phyloP scores from a whole-genome alignment of 2,329 filamentous ascomycete species.

The Alternaria rosae region DNA sequence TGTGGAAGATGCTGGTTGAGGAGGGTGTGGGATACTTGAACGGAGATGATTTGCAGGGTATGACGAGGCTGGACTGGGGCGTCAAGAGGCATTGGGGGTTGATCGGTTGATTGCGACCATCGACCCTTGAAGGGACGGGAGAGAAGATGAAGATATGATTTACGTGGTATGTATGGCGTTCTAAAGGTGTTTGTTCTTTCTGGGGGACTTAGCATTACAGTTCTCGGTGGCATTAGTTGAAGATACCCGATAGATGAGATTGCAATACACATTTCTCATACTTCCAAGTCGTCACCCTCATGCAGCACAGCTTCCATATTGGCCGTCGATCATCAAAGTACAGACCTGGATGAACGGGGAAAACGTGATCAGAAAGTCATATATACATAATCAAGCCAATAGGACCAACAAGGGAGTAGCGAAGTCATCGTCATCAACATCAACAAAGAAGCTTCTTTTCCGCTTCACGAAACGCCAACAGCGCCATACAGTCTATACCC shows the following conservation, averaged over 20 bases:
- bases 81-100: conserved; percentile 34
- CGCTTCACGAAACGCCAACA: conserved; percentile 2
- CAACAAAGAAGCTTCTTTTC: background rate
- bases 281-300: rapidly evolving
- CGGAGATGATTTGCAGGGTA: conserved; percentile 63
- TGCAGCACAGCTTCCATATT: background rate
- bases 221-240: background rate
- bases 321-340: background rate
- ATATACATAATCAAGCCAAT: conserved; percentile 1
- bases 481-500: conserved; percentile 17
- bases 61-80: conserved; percentile 58
- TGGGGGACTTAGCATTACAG: background rate
- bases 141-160: background rate
- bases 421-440: conserved; percentile 1
- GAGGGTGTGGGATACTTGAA: conserved; percentile 66
- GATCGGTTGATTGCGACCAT: conserved; percentile 16
- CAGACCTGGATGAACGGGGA: background rate
- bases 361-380: background rate
- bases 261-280: background rate
- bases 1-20: conserved; percentile 62
- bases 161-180: conserved; percentile 1
- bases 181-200: background rate
- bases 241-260: conserved; percentile 5
- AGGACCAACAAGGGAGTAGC: background rate
- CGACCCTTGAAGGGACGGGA: background rate